Percentiles rank a stretch among this genome's conserved stretches.
phyloP scores from a whole-genome alignment of 139 green algal species.

The Auxenochlorella pyrenoidosa region DNA sequence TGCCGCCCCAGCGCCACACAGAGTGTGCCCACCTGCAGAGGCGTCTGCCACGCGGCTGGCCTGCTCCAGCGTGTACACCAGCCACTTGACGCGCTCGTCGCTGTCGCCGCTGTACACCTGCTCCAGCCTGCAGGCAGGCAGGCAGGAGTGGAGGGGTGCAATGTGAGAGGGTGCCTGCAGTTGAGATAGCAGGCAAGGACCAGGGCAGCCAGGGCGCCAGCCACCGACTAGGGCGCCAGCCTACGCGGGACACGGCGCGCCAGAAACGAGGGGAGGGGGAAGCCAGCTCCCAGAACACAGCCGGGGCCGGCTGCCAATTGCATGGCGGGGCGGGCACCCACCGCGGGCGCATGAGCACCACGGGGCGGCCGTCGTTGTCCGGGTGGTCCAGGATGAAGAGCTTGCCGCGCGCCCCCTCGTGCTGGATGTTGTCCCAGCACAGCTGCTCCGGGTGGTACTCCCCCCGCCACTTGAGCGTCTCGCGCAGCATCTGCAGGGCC shows the following conservation, averaged over 20 bases:
- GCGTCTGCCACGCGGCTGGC: slow-evolving; percentile 68
- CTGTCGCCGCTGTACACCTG: slow-evolving; percentile 28
- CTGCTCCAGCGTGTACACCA: slow-evolving; percentile 87
- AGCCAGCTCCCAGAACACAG: no score
- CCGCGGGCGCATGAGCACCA: slow-evolving; percentile 85
- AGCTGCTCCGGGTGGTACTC: slow-evolving; percentile 75
- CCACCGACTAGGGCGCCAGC: no score
- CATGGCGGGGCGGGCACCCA: slow-evolving; percentile 26
- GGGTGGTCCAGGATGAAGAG: slow-evolving; percentile 61
- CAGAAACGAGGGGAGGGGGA: no score
- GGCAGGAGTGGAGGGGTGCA: not conserved
- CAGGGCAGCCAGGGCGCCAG: not conserved
- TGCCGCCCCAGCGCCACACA: not conserved
- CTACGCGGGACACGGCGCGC: no score
- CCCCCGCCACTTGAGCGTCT: slow-evolving; percentile 59
- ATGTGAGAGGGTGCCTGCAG: not conserved
- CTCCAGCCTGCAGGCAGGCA: slow-evolving; percentile 10
- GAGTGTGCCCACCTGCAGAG: slow-evolving; percentile 1
- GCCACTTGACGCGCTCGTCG: slow-evolving; percentile 62
- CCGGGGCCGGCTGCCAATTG: no score
- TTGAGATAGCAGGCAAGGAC: not conserved
- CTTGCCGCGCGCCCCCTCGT: slow-evolving; percentile 75
- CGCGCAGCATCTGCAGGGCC: slow-evolving; percentile 31
- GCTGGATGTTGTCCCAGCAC: slow-evolving; percentile 64
- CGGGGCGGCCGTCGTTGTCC: slow-evolving; percentile 73